Evolutionary conservation across 106 monocot species (phyloP).

Genomic region (Allium sativum): DNA sequence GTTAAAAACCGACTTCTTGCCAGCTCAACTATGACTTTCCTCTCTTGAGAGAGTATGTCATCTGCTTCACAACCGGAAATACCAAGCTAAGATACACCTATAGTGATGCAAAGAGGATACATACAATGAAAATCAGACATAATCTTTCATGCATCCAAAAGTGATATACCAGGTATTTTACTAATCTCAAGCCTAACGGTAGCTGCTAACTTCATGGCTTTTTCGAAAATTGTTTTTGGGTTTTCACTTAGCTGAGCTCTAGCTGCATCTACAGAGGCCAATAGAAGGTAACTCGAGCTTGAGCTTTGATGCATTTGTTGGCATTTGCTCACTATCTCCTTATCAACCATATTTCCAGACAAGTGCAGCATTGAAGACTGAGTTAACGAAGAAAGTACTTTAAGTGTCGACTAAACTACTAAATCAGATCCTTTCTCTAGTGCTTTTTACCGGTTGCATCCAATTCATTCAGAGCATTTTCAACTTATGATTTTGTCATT

Average conservation of each 20-base stretch:
- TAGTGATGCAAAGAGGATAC: too few relatives aligned
- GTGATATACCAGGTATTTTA: too few relatives aligned
- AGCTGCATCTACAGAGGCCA: slow-evolving; percentile 77
- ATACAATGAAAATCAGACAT: too few relatives aligned
- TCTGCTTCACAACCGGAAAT: too few relatives aligned
- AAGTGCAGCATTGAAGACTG: too few relatives aligned
- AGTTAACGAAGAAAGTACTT: too few relatives aligned
- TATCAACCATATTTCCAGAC: slow-evolving; percentile 54
- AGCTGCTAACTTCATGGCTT: slow-evolving; percentile 24
- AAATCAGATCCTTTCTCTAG: slow-evolving; percentile 68
- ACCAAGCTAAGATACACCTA: too few relatives aligned
- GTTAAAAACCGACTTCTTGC: slow-evolving; percentile 40
- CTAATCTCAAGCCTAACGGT: slow-evolving; percentile 31
- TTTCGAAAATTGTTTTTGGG: slow-evolving; percentile 23
- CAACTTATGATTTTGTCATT: slow-evolving; percentile 30
- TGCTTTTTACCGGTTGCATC: slow-evolving; percentile 33
- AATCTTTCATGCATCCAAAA: too few relatives aligned
- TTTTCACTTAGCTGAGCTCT: slow-evolving; percentile 62
- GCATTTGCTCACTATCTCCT: slow-evolving; percentile 34
- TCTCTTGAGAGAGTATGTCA: slow-evolving; percentile 32
- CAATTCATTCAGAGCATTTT: too few relatives aligned
- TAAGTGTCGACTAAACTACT: slow-evolving; percentile 69
- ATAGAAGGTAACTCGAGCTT: slow-evolving; percentile 69
- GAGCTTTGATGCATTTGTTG: slow-evolving; percentile 75
- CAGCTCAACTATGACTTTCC: slow-evolving; percentile 38